Evolutionary conservation across 345 rosid species (phyloP), one percentile per base, ranked within the genome.

Genomic region (Salix caprea): DNA sequence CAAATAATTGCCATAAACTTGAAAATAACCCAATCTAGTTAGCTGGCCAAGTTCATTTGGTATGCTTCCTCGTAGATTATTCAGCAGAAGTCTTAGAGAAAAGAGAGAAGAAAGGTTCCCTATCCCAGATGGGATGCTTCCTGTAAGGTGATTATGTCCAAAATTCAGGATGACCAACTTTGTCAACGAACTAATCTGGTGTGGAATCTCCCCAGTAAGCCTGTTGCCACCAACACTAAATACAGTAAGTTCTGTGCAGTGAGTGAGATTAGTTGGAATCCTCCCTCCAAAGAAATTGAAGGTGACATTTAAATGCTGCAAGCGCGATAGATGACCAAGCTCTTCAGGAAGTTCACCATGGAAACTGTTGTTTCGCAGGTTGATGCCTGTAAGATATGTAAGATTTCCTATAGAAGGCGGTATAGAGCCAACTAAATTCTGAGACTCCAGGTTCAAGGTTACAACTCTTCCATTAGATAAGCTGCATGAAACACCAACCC

Each of bases 81-180:
- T 82, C 11, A 3, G 8, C 2, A 21, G 23, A 10, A 80, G 69
- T 36, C 21, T 13, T 5, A 84, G 50, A 13, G 0, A 10, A 23
- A 16, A 34, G n/a, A 81, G 74, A 64, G 82, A 75, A 42, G 84
- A 78, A 12, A 78, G 37, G 36, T 84, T 84, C 4, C 84, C 84
- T 15, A 78, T 69, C 84, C 84, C 78, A 60, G 71, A 6, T 48
- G 84, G 83, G 62, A 80, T 48, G 21, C 9, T 76, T 72, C 83
- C 74, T 23, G 83, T 76, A 30, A 81, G 70, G 24, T 72, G 62
- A 42, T 69, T 81, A 10, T 1, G 0, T 28, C 79, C 67, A 36
- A 80, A 19, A n/a, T 1, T 62, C 48, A 80, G 44, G 40, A 56
- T 0, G 23, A 10, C 39, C 62, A 80, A 71, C 42, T 73, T 72